Percentiles rank a stretch among this genome's conserved stretches.
phyloP scores from a whole-genome alignment of 176 grass and related monocot species.

The Poa pratensis region DNA sequence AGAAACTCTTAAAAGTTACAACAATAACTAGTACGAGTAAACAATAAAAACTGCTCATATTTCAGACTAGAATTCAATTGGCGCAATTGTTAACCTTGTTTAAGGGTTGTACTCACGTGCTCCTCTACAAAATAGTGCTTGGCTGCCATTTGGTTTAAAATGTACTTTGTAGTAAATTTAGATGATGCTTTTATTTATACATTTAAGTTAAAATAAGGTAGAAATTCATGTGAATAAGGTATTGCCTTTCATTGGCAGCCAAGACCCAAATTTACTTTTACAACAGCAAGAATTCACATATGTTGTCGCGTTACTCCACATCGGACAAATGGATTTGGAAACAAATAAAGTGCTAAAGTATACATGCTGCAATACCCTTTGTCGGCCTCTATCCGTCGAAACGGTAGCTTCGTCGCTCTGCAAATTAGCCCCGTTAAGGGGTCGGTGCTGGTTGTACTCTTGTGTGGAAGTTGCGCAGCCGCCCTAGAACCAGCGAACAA shows the following conservation, averaged over 20 bases:
- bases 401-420: slow-evolving; percentile 37
- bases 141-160: slow-evolving; percentile 15
- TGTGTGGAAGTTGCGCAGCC: slow-evolving; percentile 28
- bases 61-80: neutral
- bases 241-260: neutral
- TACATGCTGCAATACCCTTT: slow-evolving; percentile 39
- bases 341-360: neutral
- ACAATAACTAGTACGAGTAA: neutral
- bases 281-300: neutral
- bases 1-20: slow-evolving; percentile 24
- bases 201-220: neutral
- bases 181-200: neutral
- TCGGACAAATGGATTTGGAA: neutral
- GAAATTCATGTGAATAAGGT: neutral
- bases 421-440: slow-evolving; percentile 12
- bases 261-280: slow-evolving; percentile 16
- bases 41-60: neutral
- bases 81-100: neutral
- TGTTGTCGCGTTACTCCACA: neutral
- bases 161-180: neutral
- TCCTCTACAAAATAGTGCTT: neutral
- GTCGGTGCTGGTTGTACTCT: slow-evolving; percentile 38
- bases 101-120: neutral
- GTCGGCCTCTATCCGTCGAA: slow-evolving; percentile 31
- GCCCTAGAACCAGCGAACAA: slow-evolving; percentile 19